These are phyloP conservation scores for Lichtheimia hyalospora DNA, from an alignment of 371 early-diverging fungal species.

Conservation along the genomic window DNA sequence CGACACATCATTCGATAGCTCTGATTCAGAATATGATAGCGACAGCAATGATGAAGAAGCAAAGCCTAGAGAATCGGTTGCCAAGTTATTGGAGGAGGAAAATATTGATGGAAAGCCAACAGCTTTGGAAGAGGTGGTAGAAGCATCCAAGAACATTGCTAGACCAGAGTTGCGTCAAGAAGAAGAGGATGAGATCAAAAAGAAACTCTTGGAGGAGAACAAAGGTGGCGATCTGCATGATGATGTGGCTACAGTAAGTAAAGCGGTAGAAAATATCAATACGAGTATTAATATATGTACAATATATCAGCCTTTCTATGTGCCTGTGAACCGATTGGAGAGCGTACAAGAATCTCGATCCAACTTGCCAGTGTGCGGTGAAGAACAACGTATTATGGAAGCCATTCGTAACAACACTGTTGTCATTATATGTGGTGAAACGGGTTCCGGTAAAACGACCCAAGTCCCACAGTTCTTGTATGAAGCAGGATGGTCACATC, in stretches of 20 bases:
- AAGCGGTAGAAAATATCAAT: too few relatives aligned
- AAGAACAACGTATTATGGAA: constrained; percentile 97
- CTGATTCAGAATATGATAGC: constrained; percentile 63
- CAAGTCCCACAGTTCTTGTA: constrained; percentile 99
- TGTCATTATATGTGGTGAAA: constrained; percentile 95
- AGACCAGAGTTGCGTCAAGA: constrained; percentile 26
- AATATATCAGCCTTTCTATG: constrained; percentile 67
- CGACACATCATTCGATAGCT: constrained; percentile 66
- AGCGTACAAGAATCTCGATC: constrained; percentile 77
- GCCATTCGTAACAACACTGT: constrained; percentile 84
- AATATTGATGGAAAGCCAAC: constrained; percentile 39
- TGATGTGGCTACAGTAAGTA: constrained; percentile 36
- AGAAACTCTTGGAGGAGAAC: constrained; percentile 33
- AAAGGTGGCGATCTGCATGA: constrained; percentile 43
- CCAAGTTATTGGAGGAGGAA: constrained; percentile 25
- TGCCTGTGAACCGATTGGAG: constrained; percentile 73
- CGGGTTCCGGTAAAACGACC: constrained; percentile 98
- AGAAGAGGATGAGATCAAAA: constrained; percentile 45
- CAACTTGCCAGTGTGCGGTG: constrained; percentile 86
- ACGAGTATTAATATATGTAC: neutral
- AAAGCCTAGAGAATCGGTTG: constrained; percentile 33
- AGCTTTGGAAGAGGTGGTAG: constrained; percentile 40
- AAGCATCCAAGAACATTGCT: constrained; percentile 38
- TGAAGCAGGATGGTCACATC: constrained; percentile 94
- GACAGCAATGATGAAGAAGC: constrained; percentile 35